phyloP scores from a whole-genome alignment of 257 asterid species.

The Cinchona pubescens region DNA sequence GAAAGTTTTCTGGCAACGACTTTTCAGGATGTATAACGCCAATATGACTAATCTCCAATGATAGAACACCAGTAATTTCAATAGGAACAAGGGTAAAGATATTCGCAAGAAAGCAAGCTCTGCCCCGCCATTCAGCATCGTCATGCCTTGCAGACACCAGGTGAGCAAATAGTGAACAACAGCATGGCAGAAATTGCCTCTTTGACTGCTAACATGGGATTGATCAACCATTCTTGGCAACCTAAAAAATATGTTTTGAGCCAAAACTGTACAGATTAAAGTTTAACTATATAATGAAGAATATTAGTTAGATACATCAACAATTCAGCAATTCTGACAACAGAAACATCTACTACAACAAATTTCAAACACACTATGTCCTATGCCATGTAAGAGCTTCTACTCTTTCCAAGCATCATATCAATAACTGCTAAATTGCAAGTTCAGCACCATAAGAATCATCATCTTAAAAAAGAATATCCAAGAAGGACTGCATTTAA shows the following conservation, averaged over 20 bases:
- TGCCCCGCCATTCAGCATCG: not conserved
- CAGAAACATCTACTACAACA: not conserved
- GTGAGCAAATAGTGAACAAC: not conserved
- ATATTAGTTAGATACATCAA: not conserved
- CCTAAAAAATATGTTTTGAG: not conserved
- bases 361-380: not conserved
- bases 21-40: not conserved
- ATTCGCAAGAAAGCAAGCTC: not conserved
- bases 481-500: not conserved
- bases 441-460: not conserved
- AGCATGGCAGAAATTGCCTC: not conserved
- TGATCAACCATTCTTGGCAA: not conserved
- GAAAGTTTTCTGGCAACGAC: not conserved
- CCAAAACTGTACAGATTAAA: not conserved
- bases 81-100: not conserved
- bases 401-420: not conserved
- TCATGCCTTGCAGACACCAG: not conserved
- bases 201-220: not conserved
- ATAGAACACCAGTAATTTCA: not conserved
- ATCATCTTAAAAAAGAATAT: not conserved
- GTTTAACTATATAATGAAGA: not conserved
- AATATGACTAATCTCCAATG: not conserved
- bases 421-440: not conserved
- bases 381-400: not conserved
- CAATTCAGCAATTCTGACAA: not conserved